Evolutionary conservation across 352 stramenopile species (phyloP).

Genomic region (Aphanomyces cochlioides): DNA sequence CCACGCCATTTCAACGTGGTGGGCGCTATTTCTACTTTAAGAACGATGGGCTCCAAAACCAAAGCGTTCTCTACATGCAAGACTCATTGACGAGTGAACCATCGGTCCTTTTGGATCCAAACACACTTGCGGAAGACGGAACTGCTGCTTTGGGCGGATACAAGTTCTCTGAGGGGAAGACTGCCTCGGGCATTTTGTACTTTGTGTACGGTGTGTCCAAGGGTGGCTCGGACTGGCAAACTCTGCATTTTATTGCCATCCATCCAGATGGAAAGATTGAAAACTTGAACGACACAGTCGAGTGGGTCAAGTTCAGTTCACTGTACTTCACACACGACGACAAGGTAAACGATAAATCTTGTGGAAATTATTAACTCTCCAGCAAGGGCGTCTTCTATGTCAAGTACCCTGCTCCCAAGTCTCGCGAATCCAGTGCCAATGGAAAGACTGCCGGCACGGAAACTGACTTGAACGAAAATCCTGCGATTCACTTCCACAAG

Average conservation of each 20-base stretch:
- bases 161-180: slow-evolving; percentile 71
- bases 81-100: slow-evolving; percentile 57
- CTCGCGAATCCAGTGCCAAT: slow-evolving; percentile 36
- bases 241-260: slow-evolving; percentile 78
- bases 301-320: slow-evolving; percentile 86
- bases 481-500: slow-evolving; percentile 78
- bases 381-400: slow-evolving; percentile 77
- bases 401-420: slow-evolving; percentile 64
- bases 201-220: slow-evolving; percentile 80
- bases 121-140: slow-evolving; percentile 58
- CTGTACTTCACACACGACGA: slow-evolving; percentile 82
- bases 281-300: slow-evolving; percentile 68
- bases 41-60: slow-evolving; percentile 86
- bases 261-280: slow-evolving; percentile 49
- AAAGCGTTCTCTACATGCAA: slow-evolving; percentile 86
- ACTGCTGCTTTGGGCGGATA: slow-evolving; percentile 62
- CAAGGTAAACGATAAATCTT: slow-evolving; percentile 30
- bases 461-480: slow-evolving; percentile 70
- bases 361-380: not conserved
- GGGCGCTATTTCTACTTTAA: slow-evolving; percentile 82
- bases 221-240: slow-evolving; percentile 83
- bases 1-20: slow-evolving; percentile 64
- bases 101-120: slow-evolving; percentile 78
- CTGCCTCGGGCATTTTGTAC: slow-evolving; percentile 60
- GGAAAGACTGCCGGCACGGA: slow-evolving; percentile 65